Evolutionary conservation across 1,139 yeast genomes (phyloP), one percentile per base, ranked within the genome.

Genomic region (Kurtzmaniella quercitrusa): DNA sequence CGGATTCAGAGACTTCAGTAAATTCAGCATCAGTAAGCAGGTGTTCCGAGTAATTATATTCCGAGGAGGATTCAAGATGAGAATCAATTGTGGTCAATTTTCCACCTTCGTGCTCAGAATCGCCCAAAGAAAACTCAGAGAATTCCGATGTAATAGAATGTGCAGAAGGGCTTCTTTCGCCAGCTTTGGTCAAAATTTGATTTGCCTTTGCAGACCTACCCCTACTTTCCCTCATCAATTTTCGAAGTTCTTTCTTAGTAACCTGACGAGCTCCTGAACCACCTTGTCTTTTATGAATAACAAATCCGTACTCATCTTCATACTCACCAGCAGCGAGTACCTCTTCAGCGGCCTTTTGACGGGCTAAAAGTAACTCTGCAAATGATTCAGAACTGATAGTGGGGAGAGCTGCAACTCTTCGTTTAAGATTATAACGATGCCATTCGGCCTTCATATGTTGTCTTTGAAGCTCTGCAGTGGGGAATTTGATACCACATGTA

Each of bases 401-500:
- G 2, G 91, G 84, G 50, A 93, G 68, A 39, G 80, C 78, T 2
- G 96, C 96, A 33, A 93, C 96, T 56, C 96, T 75, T 63, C 98
- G 77, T 64, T 93, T 93, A 59, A 93, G 74, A 58, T 93, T 91
- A 61, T 88, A 93, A 50, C 95, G 75, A 57, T 89, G 97, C 97
- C 97, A 91, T 48, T 91, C 97, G 1, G 96, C 83, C 60, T 88
- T 88, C 98, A 93, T 93, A 57, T 93, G 98, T 44, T 76, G 72
- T 53, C 98, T 74, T 66, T 93, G 98, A 49, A 80, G 74, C 45
- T 84, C 89, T 5, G 95, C 84, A 15, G 83, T 72, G 15, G 83
- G 79, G 56, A 93, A 93, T 46, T 80, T 80, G 47, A 91, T 74
- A 8, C 81, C 83, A 59, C 98, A 93, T 30, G 96, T 85, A 57